Evolutionary conservation across 2,329 filamentous ascomycete species (phyloP), one percentile per base, ranked within the genome.

Genomic region (Arthrobotrys musiformis): DNA sequence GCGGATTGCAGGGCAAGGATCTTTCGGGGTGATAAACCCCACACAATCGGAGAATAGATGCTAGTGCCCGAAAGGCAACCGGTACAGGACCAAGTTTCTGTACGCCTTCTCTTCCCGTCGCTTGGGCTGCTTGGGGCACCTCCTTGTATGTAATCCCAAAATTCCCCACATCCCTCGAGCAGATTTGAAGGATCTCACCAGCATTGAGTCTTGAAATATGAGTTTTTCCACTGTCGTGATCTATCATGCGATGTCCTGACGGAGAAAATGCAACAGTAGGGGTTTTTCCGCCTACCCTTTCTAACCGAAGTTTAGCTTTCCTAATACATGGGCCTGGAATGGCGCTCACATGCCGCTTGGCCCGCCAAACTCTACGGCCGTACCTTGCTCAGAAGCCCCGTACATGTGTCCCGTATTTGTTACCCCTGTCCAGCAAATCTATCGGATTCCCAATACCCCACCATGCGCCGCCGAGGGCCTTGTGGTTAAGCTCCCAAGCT

Each of bases 31-130:
- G 17, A 13, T 11, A 48, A 44, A 15, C 58, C 37, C n/a, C n/a
- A n/a, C 40, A 46, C 58, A 72, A 26, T 58, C 54, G 54, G 54
- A 58, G 54, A 58, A 58, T 40, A 58, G 1, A 58, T 40, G n/a
- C 54, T 58, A 58, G 54, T 30, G 54, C 33, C 30, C 22, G 33
- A 58, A 58, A 58, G 54, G 54, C 54, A 61, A 54, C 54, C 58
- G 30, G 54, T 24, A 48, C n/a, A n/a, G 13, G 35, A 58, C 46
- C 40, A 60, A 48, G 22, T 28, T 35, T 54, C 64, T 19, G 33
- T 52, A n/a, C n/a, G 68, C 68, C 68, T 72, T 72, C 68, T 72
- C 40, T 72, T 72, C 68, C 68, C 68, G 68, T 72, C 68, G 68
- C 48, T 30, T 63, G 67, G 56, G 61, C n/a, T 46, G 33, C 54